Conservation (phyloP, 441 rosid genomes). For the Populus hybrid region DNA sequence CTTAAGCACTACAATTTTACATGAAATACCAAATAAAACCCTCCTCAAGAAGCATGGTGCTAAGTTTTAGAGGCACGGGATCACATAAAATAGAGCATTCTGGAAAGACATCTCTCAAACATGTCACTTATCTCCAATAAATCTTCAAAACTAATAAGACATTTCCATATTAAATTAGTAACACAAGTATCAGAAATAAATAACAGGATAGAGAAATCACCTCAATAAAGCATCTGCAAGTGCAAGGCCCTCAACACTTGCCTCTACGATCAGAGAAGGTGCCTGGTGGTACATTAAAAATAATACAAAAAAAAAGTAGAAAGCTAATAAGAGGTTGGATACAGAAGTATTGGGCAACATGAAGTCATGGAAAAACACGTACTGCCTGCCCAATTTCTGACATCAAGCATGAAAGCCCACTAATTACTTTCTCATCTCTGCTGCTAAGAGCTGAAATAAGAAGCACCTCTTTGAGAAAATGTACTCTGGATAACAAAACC, state of each 20-base stretch:
- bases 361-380: constrained; percentile 25
- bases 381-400: constrained; percentile 98
- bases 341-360: neutral
- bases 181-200: neutral
- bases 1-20: neutral
- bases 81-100: neutral
- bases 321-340: neutral
- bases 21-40: neutral
- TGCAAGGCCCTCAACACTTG: constrained; percentile 78
- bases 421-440: constrained; percentile 69
- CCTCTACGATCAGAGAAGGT: constrained; percentile 84
- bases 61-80: neutral
- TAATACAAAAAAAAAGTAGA: constrained; percentile 15
- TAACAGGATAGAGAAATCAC: constrained; percentile 36
- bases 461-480: constrained; percentile 73
- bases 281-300: constrained; percentile 49
- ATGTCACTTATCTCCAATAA: neutral
- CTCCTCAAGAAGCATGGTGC: neutral
- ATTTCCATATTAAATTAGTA: neutral
- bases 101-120: neutral
- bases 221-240: constrained; percentile 78
- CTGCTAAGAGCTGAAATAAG: constrained; percentile 74
- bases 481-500: constrained; percentile 74
- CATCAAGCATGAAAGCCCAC: constrained; percentile 87
- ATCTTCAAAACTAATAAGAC: neutral